Evolutionary conservation across 805 yeast genomes (phyloP).

Genomic region (Ogataea haglerorum): DNA sequence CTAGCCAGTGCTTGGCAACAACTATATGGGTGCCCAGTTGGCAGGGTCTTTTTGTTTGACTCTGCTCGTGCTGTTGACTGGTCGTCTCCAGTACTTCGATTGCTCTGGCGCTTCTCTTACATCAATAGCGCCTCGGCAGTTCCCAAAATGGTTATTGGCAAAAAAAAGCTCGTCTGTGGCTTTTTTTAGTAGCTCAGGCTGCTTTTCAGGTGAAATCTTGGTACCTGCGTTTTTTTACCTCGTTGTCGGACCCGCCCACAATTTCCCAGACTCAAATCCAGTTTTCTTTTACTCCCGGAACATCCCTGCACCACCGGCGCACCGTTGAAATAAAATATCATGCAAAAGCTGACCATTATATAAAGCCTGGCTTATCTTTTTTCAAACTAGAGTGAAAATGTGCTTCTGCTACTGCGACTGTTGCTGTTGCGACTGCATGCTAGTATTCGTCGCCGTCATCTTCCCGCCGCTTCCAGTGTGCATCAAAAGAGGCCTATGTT

Average conservation of each 20-base stretch:
- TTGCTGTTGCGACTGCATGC: slow-evolving; percentile 54
- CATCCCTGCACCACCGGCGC: slow-evolving; percentile 7
- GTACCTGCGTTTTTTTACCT: slow-evolving; percentile 7
- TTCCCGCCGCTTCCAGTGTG: slow-evolving; percentile 80
- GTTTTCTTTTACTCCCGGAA: background rate
- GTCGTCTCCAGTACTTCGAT: too few species aligned
- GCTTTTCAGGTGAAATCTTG: background rate
- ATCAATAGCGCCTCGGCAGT: background rate
- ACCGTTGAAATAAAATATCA: background rate
- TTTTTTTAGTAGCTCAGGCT: background rate
- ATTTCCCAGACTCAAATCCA: background rate
- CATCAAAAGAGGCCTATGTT: slow-evolving; percentile 67
- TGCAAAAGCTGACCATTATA: background rate
- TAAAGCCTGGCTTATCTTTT: background rate
- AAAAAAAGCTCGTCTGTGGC: background rate
- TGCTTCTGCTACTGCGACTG: slow-evolving; percentile 33
- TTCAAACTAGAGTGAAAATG: slow-evolving; percentile 13
- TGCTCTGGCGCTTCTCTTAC: too few species aligned
- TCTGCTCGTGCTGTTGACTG: too few species aligned
- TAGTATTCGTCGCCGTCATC: slow-evolving; percentile 65
- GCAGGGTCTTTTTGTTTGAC: too few species aligned
- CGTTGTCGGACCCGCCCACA: background rate
- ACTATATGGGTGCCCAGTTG: too few species aligned
- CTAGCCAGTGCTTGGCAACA: background rate
- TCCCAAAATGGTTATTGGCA: background rate